Evolutionary conservation across 805 yeast species (phyloP).

Genomic region (Yarrowia sp.): DNA sequence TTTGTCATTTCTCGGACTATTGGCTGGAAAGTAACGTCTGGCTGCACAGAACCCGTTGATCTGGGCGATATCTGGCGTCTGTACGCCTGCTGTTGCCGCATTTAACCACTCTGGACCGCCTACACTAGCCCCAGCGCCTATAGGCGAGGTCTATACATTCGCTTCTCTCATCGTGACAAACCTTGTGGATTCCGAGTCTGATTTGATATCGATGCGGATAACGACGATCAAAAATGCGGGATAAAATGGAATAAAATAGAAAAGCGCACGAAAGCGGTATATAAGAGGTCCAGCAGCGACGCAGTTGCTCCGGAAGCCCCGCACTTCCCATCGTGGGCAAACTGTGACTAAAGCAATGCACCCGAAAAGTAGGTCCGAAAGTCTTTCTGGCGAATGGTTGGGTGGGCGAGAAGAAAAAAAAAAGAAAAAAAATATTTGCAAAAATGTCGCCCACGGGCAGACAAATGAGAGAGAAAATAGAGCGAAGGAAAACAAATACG

Average conservation of each 20-base stretch:
- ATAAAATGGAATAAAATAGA: neutral
- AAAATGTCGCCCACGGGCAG: neutral
- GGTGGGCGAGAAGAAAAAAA: neutral
- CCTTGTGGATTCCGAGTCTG: neutral
- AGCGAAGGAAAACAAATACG: neutral
- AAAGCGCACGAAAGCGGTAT: no score
- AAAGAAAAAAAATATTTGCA: neutral
- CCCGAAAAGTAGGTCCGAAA: constrained; percentile 6
- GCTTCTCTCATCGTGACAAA: neutral
- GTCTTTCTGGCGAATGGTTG: constrained; percentile 3
- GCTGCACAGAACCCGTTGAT: no score
- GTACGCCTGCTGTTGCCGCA: neutral
- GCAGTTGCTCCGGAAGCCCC: no score
- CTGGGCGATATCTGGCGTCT: no score
- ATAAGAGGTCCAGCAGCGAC: no score
- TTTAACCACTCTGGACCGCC: neutral
- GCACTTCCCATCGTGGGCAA: no score
- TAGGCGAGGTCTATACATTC: neutral
- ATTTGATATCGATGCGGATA: neutral
- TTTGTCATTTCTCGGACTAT: neutral
- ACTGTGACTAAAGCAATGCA: neutral
- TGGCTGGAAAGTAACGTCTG: neutral
- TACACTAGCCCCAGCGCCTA: neutral
- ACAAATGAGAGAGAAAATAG: neutral
- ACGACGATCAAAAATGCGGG: neutral